phyloP scores from a whole-genome alignment of 345 rosid genomes.

The Melastoma malabathricum region DNA sequence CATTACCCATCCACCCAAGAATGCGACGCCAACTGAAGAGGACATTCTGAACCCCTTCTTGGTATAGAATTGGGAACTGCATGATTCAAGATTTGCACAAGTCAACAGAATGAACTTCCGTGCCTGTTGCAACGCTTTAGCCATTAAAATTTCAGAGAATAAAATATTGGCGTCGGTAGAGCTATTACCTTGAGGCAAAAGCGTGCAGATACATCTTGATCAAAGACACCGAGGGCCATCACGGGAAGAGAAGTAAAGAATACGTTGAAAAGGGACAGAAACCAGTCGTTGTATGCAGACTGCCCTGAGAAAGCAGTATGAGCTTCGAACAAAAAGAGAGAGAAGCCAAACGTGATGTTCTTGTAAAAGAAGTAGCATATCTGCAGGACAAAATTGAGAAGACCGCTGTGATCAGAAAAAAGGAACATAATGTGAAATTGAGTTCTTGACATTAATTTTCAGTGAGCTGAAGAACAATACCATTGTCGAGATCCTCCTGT shows the following conservation, averaged over 20 bases:
- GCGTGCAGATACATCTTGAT: constrained; percentile 79
- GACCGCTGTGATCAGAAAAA: background rate
- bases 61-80: constrained; percentile 85
- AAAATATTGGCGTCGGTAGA: no score
- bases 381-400: constrained; percentile 22
- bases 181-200: constrained; percentile 53
- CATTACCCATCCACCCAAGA: constrained; percentile 73
- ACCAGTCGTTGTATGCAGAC: constrained; percentile 76
- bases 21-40: constrained; percentile 83
- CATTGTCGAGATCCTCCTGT: constrained; percentile 77
- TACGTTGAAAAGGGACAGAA: constrained; percentile 58
- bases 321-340: constrained; percentile 60
- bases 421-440: no score
- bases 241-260: constrained; percentile 77
- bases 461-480: constrained; percentile 23
- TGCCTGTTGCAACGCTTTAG: no score
- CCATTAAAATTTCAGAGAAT: no score
- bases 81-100: background rate
- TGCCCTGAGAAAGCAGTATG: constrained; percentile 68
- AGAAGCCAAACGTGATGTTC: constrained; percentile 67
- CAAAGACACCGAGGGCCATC: constrained; percentile 71
- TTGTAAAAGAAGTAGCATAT: constrained; percentile 98
- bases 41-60: constrained; percentile 77
- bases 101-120: no score
- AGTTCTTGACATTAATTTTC: background rate